A percentile compares a stretch with the other conserved stretches of the same genome.
Conservation (phyloP, 257 asterid species). For the Forsythia viridissima region DNA sequence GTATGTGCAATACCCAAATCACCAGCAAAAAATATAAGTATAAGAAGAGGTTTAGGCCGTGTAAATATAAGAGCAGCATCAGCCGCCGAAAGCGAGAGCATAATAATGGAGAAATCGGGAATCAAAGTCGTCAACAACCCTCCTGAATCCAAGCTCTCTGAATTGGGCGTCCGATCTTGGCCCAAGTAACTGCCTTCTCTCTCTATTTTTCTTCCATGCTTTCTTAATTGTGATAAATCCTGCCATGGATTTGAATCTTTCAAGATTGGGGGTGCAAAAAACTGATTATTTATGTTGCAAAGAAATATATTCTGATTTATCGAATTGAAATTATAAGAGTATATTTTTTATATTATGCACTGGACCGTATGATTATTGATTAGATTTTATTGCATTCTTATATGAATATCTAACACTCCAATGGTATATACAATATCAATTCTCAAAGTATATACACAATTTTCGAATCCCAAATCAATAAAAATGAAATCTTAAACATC, state of each 20-base stretch:
- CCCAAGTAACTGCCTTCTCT: constrained; percentile 46
- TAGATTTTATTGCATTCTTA: background rate
- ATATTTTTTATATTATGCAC: background rate
- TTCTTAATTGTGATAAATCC: background rate
- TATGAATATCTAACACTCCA: background rate
- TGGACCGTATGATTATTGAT: background rate
- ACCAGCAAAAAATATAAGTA: background rate
- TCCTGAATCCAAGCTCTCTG: constrained; percentile 67
- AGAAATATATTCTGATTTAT: background rate
- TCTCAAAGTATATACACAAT: too few relatives aligned
- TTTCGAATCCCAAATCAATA: too few relatives aligned
- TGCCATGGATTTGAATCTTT: too few relatives aligned
- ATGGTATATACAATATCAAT: too few relatives aligned
- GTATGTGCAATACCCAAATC: background rate
- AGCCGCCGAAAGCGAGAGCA: background rate
- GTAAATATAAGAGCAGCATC: background rate
- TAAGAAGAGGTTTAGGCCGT: background rate
- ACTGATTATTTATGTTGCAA: too few relatives aligned
- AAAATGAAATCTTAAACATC: too few relatives aligned
- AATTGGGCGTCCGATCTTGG: constrained; percentile 88
- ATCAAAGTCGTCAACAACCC: constrained; percentile 65
- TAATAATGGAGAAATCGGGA: constrained; percentile 51
- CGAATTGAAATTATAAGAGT: background rate
- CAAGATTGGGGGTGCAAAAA: too few relatives aligned
- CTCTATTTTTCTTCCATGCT: background rate